A percentile compares a stretch with the other conserved stretches of the same genome.
These are phyloP conservation scores for Fusarium guadeloupense DNA, from an alignment of 2,329 filamentous ascomycete species.

Conservation along the genomic window DNA sequence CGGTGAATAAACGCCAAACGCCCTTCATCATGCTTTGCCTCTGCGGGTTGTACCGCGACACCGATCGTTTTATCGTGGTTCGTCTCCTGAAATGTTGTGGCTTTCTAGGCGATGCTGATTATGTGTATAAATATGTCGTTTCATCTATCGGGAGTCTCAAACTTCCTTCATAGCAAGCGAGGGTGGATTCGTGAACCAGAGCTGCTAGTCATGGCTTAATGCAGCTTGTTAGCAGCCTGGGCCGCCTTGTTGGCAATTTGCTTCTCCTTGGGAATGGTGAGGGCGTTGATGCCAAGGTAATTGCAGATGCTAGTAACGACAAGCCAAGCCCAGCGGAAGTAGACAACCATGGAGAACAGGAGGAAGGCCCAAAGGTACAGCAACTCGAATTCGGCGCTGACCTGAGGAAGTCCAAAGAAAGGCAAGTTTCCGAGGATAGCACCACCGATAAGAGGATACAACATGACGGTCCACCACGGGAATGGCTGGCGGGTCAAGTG, in stretches of 20 bases:
- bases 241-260: slow-evolving; percentile 63
- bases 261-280: slow-evolving; percentile 80
- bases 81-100: slow-evolving; percentile 21
- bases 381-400: slow-evolving; percentile 74
- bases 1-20: slow-evolving; percentile 38
- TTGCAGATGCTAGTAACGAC: slow-evolving; percentile 92
- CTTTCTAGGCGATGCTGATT: slow-evolving; percentile 33
- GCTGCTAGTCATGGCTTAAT: slow-evolving; percentile 32
- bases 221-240: slow-evolving; percentile 50
- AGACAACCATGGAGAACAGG: slow-evolving; percentile 82
- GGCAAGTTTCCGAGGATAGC: slow-evolving; percentile 86
- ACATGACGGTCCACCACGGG: slow-evolving; percentile 94
- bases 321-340: slow-evolving; percentile 91
- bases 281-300: slow-evolving; percentile 91
- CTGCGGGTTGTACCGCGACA: slow-evolving; percentile 30
- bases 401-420: slow-evolving; percentile 72
- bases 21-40: slow-evolving; percentile 41
- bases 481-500: slow-evolving; percentile 94
- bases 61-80: slow-evolving; percentile 15
- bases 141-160: neutral
- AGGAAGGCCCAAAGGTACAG: slow-evolving; percentile 88
- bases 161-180: neutral
- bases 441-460: slow-evolving; percentile 86
- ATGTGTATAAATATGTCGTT: slow-evolving; percentile 12
- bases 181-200: neutral